These are phyloP conservation scores for Metroxylon sagu DNA, from an alignment of 176 grass and related monocot genomes.

Conservation along the genomic window DNA sequence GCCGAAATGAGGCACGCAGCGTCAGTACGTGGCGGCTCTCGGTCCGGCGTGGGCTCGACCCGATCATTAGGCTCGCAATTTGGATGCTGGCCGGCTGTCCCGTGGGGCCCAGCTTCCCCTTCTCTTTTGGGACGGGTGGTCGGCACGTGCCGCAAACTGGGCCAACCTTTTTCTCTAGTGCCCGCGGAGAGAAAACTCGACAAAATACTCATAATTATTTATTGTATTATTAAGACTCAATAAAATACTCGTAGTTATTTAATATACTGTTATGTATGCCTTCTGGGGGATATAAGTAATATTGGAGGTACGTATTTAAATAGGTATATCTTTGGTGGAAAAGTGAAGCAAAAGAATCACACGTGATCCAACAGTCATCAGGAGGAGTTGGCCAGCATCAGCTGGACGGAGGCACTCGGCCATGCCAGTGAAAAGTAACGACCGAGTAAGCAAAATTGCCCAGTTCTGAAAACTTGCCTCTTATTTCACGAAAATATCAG, in stretches of 20 bases:
- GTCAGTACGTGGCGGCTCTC: slow-evolving; percentile 10
- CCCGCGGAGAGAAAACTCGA: background rate
- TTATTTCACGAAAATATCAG: too few species aligned
- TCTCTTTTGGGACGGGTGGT: too few species aligned
- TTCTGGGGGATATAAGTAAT: slow-evolving; percentile 11
- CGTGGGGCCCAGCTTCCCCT: background rate
- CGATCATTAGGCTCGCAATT: slow-evolving; percentile 21
- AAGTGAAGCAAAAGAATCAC: slow-evolving; percentile 47
- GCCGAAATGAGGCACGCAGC: background rate
- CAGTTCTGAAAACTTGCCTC: too few species aligned
- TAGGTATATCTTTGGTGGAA: slow-evolving; percentile 16
- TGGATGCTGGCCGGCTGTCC: background rate
- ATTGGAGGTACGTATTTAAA: background rate
- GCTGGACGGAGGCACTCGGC: too few species aligned
- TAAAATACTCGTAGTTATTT: background rate
- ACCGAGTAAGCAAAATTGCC: too few species aligned
- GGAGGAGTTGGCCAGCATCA: background rate
- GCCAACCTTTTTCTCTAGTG: too few species aligned
- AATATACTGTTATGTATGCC: background rate
- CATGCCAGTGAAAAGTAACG: too few species aligned
- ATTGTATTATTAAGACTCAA: background rate
- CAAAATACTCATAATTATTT: background rate
- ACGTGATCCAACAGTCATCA: slow-evolving; percentile 30
- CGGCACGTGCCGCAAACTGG: too few species aligned
- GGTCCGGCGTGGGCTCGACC: slow-evolving; percentile 28